These are phyloP conservation scores for Aplosporella prunicola DNA, from an alignment of 2,329 filamentous ascomycete species.

Conservation along the genomic window DNA sequence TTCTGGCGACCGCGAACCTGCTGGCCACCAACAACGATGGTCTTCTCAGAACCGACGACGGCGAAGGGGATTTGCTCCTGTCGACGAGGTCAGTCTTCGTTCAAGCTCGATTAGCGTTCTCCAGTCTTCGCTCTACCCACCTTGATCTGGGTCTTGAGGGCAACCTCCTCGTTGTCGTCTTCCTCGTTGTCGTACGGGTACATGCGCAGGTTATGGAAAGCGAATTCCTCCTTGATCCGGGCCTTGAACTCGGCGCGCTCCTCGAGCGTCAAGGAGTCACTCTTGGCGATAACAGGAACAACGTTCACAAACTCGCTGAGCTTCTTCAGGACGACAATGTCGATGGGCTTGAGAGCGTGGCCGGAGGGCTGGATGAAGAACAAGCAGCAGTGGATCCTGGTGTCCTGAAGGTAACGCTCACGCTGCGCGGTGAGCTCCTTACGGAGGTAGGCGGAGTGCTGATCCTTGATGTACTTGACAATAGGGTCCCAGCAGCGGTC, in stretches of 20 bases:
- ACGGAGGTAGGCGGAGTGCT: constrained; percentile 97
- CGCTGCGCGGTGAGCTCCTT: constrained; percentile 99
- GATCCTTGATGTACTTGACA: constrained; percentile 99
- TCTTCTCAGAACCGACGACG: constrained; percentile 96
- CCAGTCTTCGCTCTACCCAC: constrained; percentile 38
- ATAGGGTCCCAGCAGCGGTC: constrained; percentile 99
- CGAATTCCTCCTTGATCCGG: constrained; percentile 96
- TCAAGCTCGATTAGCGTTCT: not conserved
- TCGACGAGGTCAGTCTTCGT: constrained; percentile 25
- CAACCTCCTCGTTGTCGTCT: constrained; percentile 92
- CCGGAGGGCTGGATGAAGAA: constrained; percentile 99
- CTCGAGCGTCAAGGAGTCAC: constrained; percentile 89
- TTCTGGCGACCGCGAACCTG: constrained; percentile 97
- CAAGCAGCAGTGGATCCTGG: constrained; percentile 96
- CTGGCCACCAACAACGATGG: constrained; percentile 93
- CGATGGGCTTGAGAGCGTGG: constrained; percentile 97
- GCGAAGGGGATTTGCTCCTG: constrained; percentile 93
- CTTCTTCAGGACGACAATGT: constrained; percentile 99
- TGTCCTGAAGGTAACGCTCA: constrained; percentile 98
- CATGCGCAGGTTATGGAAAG: constrained; percentile 99
- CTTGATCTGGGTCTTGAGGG: constrained; percentile 93
- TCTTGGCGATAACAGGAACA: constrained; percentile 96
- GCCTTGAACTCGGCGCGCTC: constrained; percentile 97
- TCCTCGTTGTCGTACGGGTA: constrained; percentile 99
- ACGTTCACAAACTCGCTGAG: constrained; percentile 98